A percentile compares a stretch with the other conserved stretches of the same genome.
Conservation (phyloP, 2,329 filamentous ascomycete species). For the Eutypella sp. region DNA sequence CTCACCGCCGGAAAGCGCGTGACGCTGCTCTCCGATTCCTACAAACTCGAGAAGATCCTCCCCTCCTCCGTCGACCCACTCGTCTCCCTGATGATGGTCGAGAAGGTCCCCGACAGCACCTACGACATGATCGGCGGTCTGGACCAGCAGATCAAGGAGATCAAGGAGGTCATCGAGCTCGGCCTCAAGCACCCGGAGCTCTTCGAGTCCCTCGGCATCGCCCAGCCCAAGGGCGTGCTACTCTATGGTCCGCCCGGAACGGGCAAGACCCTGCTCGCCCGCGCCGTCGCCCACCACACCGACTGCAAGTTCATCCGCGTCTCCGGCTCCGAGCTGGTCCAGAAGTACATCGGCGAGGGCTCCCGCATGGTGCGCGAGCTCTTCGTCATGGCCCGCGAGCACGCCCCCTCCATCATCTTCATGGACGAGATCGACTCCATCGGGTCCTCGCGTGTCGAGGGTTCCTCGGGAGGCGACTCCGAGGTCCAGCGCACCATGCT, state of each 20-base stretch:
- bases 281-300: conserved; percentile 95
- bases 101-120: conserved; percentile 98
- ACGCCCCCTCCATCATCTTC: conserved; percentile 98
- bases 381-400: conserved; percentile 98
- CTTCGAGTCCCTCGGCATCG: conserved; percentile 98
- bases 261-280: conserved; percentile 89
- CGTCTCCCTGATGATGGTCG: conserved; percentile 99
- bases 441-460: conserved; percentile 93
- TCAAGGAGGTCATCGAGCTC: conserved; percentile 99
- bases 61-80: conserved; percentile 97
- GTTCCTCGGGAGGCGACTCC: conserved; percentile 89
- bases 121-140: conserved; percentile 99
- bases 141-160: conserved; percentile 99
- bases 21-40: conserved; percentile 91
- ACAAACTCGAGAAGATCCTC: conserved; percentile 98
- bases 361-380: conserved; percentile 97
- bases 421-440: conserved; percentile 99
- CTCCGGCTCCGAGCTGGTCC: conserved; percentile 90
- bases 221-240: conserved; percentile 94
- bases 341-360: conserved; percentile 99
- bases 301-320: conserved; percentile 99
- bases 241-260: conserved; percentile 96
- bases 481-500: conserved; percentile 99
- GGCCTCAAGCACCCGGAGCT: conserved; percentile 97
- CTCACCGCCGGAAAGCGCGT: conserved; percentile 97